These are phyloP conservation scores for Trichoderma orchidacearum DNA, from an alignment of 495 filamentous ascomycete genomes.

Conservation along the genomic window DNA sequence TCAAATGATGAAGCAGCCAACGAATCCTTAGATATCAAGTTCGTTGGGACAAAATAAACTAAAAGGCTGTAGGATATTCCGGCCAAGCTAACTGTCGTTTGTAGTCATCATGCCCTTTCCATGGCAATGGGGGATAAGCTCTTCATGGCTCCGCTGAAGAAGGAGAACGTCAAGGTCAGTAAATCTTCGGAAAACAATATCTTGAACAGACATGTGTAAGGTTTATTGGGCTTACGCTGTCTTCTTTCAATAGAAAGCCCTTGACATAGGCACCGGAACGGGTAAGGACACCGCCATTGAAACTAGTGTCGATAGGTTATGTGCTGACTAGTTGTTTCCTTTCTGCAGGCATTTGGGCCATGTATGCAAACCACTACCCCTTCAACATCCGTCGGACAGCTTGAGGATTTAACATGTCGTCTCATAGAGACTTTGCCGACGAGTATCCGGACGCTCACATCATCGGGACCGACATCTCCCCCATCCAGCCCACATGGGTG, in stretches of 20 bases:
- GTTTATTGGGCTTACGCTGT: slow-evolving; percentile 12
- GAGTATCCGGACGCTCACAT: slow-evolving; percentile 36
- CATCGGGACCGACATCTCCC: slow-evolving; percentile 52
- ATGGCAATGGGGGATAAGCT: slow-evolving; percentile 39
- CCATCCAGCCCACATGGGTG: slow-evolving; percentile 38
- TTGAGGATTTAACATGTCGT: background rate
- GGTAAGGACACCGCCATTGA: slow-evolving; percentile 9
- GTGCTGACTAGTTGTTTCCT: background rate
- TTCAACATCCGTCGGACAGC: background rate
- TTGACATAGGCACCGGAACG: slow-evolving; percentile 54
- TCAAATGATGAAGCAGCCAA: slow-evolving; percentile 26
- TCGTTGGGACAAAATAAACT: slow-evolving; percentile 1
- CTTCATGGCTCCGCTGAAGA: slow-evolving; percentile 39
- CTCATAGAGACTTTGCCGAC: slow-evolving; percentile 26
- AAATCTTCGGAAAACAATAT: slow-evolving; percentile 24
- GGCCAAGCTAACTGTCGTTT: background rate
- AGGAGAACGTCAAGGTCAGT: slow-evolving; percentile 10
- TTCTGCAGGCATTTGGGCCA: slow-evolving; percentile 23
- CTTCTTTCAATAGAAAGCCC: slow-evolving; percentile 31
- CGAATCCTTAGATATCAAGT: slow-evolving; percentile 26
- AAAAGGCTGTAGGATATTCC: background rate
- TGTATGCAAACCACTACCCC: slow-evolving; percentile 10
- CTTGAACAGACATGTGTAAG: background rate
- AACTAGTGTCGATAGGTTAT: background rate
- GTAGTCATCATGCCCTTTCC: slow-evolving; percentile 22